These are phyloP conservation scores for Thermoascus crustaceus DNA, from an alignment of 2,329 filamentous ascomycete species.

Conservation along the genomic window DNA sequence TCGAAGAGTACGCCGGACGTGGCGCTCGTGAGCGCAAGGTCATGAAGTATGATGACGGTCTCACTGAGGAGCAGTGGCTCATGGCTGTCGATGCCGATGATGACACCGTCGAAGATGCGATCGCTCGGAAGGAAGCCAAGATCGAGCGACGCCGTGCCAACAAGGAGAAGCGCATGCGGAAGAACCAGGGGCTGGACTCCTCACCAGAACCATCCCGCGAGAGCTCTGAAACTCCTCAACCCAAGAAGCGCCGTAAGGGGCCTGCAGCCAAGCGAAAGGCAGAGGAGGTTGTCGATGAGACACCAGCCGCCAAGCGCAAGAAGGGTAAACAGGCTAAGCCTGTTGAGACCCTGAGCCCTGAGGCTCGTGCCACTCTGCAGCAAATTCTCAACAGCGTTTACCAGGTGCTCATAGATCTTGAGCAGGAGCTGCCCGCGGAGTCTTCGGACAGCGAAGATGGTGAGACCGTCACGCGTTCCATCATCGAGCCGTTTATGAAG, in stretches of 20 bases:
- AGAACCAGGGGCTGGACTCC: constrained; percentile 46
- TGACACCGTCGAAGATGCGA: constrained; percentile 85
- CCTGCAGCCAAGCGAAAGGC: constrained; percentile 80
- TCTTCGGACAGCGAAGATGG: constrained; percentile 46
- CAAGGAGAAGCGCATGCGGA: constrained; percentile 53
- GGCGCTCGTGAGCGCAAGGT: constrained; percentile 91
- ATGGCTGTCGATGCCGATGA: constrained; percentile 97
- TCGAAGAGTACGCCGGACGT: constrained; percentile 70
- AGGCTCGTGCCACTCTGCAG: constrained; percentile 70
- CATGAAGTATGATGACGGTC: constrained; percentile 91
- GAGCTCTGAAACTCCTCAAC: constrained; percentile 71
- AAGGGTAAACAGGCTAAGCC: constrained; percentile 64
- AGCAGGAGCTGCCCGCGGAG: constrained; percentile 58
- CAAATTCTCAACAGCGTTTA: constrained; percentile 68
- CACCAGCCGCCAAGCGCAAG: constrained; percentile 70
- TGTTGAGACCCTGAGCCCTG: constrained; percentile 55
- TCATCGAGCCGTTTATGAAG: constrained; percentile 91
- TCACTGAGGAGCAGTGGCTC: constrained; percentile 98
- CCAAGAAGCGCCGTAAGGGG: constrained; percentile 73
- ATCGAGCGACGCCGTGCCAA: constrained; percentile 74
- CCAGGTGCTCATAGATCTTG: constrained; percentile 72
- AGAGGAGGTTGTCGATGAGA: constrained; percentile 65
- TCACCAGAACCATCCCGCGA: constrained; percentile 74
- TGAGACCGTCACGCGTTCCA: constrained; percentile 59
- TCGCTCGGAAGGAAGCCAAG: constrained; percentile 77